Evolutionary conservation across 2,329 filamentous ascomycete species (phyloP).

Genomic region (Neobulgaria alba): DNA sequence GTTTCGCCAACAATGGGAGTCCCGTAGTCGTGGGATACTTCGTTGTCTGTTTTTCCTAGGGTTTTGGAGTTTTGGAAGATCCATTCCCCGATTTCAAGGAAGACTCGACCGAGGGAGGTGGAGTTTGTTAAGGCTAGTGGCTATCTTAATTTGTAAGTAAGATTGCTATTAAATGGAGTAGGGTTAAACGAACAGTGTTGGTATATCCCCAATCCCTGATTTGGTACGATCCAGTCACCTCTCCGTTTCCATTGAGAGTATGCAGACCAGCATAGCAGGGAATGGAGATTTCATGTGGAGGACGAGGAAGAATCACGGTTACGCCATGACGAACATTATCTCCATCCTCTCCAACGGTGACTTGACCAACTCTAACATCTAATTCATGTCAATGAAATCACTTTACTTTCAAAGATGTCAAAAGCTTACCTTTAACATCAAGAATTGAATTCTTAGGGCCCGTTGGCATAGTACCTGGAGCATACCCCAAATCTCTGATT

Average conservation of each 20-base stretch:
- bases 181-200: slow-evolving; percentile 18
- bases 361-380: slow-evolving; percentile 26
- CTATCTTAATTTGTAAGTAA: slow-evolving; percentile 8
- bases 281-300: slow-evolving; percentile 20
- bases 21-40: slow-evolving; percentile 24
- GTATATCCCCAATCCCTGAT: slow-evolving; percentile 27
- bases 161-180: not conserved
- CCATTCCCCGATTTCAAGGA: slow-evolving; percentile 26
- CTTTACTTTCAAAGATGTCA: not conserved
- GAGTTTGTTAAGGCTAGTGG: slow-evolving; percentile 32
- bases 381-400: not conserved
- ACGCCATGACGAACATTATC: slow-evolving; percentile 22
- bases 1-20: slow-evolving; percentile 53
- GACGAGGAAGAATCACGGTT: slow-evolving; percentile 25
- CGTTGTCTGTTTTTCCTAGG: too few relatives aligned
- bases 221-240: slow-evolving; percentile 24
- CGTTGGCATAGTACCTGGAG: slow-evolving; percentile 19
- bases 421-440: slow-evolving; percentile 20
- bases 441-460: slow-evolving; percentile 27
- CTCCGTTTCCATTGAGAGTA: slow-evolving; percentile 26
- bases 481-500: slow-evolving; percentile 23
- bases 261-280: slow-evolving; percentile 26
- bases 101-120: slow-evolving; percentile 30
- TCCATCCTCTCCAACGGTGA: slow-evolving; percentile 22
- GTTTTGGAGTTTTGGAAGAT: slow-evolving; percentile 12